Base-by-base conservation (phyloP, 441 rosid genomes). In the Euphorbia schlechtendalii region DNA sequence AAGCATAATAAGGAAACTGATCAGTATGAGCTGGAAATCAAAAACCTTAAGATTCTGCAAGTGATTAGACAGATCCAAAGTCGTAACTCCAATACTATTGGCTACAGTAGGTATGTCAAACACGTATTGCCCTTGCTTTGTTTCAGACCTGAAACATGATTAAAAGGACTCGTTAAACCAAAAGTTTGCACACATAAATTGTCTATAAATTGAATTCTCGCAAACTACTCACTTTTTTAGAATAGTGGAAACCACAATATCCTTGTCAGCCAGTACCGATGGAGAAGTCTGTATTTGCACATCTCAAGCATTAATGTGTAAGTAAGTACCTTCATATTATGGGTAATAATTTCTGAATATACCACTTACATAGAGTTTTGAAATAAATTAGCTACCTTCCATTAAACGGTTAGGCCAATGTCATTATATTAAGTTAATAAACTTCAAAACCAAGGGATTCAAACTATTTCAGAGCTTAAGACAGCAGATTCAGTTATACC, bases 61-160 rank as follows among this genome's bases (percentile, higher is more conserved):
- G 71, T 73, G 77, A 75, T 84, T 82, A 65, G 80, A 82, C 68
- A 90, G 69, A 43, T 88, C 84, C 57, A 72, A 52, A 41, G 84
- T 68, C 73, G 93, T 79, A 76, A 76, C 57, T 32, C 86, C 78
- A 60, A 84, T 68, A 81, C 69, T 79, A 74, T 86, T 85, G 65
- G 97, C 96, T 75, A 93, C 82, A 36, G 83, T 72, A 25, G 91
- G 90, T 64, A 90, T 83, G 75, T 87, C 86, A 56, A 90, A 90
- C 51, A 84, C 74, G 68, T 88, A 76, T 66, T 80, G 86, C 55
- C 99, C 98, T 71, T 84, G 91, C 82, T 78, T 88, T 51, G 67
- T 74, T 53, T 90, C 88, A 64, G 92, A 85, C 78, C 99, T 93
- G 84, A 76, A 79, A 60, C 69, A 70, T 59, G 34, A 73, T 59